Percentiles rank a stretch among this genome's conserved stretches.
phyloP scores from a whole-genome alignment of 1,139 yeast genomes.

The Yamadazyma friedrichii region DNA sequence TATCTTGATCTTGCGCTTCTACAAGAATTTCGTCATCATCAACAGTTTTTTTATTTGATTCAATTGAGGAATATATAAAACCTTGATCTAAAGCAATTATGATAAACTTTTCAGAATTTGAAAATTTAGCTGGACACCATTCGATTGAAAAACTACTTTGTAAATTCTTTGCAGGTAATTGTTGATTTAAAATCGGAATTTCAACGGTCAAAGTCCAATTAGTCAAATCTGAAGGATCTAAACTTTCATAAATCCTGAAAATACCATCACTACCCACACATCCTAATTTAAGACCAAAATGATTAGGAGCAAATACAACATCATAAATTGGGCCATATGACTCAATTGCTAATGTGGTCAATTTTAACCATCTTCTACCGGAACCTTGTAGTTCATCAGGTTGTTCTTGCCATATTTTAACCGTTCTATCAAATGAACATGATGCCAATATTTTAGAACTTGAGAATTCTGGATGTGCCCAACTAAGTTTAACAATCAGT shows the following conservation, averaged over 20 bases:
- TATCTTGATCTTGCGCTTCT: slow-evolving; percentile 15
- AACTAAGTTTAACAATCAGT: slow-evolving; percentile 72
- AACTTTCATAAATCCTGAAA: slow-evolving; percentile 80
- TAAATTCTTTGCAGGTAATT: slow-evolving; percentile 69
- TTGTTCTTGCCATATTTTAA: slow-evolving; percentile 89
- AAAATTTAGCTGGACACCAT: slow-evolving; percentile 92
- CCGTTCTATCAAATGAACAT: slow-evolving; percentile 86
- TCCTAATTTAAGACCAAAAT: slow-evolving; percentile 78
- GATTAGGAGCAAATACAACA: slow-evolving; percentile 85
- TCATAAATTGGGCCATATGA: slow-evolving; percentile 88
- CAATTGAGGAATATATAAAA: slow-evolving; percentile 54
- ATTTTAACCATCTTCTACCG: slow-evolving; percentile 78
- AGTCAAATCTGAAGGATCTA: slow-evolving; percentile 82
- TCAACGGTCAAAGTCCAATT: slow-evolving; percentile 82
- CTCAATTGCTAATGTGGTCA: slow-evolving; percentile 73
- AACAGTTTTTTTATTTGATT: slow-evolving; percentile 10
- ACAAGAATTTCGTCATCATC: slow-evolving; percentile 11
- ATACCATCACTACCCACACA: slow-evolving; percentile 91
- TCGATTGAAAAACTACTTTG: slow-evolving; percentile 86
- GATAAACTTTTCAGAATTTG: slow-evolving; percentile 69
- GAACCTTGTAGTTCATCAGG: slow-evolving; percentile 71
- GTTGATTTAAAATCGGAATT: slow-evolving; percentile 58
- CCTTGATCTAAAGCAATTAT: slow-evolving; percentile 90
- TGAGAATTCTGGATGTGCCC: slow-evolving; percentile 96
- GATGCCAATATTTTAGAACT: slow-evolving; percentile 72